Evolutionary conservation across 2,329 filamentous ascomycete genomes (phyloP).

Genomic region (Aschersonia sp.): DNA sequence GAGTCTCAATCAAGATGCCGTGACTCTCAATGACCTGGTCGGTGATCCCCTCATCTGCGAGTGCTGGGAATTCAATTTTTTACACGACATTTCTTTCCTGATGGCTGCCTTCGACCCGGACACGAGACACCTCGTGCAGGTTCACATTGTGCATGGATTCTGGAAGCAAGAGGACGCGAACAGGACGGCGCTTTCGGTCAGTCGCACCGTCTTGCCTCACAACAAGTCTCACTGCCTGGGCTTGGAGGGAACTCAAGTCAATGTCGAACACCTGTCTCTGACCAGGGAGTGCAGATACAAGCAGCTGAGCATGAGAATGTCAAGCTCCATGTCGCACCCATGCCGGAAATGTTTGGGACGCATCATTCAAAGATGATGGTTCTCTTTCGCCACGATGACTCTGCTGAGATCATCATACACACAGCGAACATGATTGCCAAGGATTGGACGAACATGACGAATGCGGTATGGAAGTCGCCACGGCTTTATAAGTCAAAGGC

Average conservation of each 20-base stretch:
- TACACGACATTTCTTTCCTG: conserved; percentile 45
- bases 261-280: too few species aligned
- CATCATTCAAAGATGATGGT: conserved; percentile 82
- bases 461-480: conserved; percentile 69
- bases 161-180: conserved; percentile 53
- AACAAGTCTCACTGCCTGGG: neutral
- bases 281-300: conserved; percentile 2
- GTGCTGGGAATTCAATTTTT: conserved; percentile 56
- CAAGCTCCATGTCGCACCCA: conserved; percentile 55
- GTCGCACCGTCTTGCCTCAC: conserved; percentile 4
- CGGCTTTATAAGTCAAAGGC: conserved; percentile 28
- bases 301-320: conserved; percentile 52
- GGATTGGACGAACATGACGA: conserved; percentile 81
- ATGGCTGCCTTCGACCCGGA: conserved; percentile 39
- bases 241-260: neutral
- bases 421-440: conserved; percentile 83
- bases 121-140: conserved; percentile 29
- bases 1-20: conserved; percentile 46
- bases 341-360: conserved; percentile 75
- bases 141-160: conserved; percentile 46
- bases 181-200: conserved; percentile 41
- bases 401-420: conserved; percentile 67
- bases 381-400: conserved; percentile 62
- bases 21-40: conserved; percentile 53
- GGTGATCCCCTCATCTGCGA: conserved; percentile 60